Percentiles rank a stretch among this genome's conserved stretches.
Evolutionary conservation across 305 asterid species (phyloP).

Genomic region (Fraxinus baroniana): DNA sequence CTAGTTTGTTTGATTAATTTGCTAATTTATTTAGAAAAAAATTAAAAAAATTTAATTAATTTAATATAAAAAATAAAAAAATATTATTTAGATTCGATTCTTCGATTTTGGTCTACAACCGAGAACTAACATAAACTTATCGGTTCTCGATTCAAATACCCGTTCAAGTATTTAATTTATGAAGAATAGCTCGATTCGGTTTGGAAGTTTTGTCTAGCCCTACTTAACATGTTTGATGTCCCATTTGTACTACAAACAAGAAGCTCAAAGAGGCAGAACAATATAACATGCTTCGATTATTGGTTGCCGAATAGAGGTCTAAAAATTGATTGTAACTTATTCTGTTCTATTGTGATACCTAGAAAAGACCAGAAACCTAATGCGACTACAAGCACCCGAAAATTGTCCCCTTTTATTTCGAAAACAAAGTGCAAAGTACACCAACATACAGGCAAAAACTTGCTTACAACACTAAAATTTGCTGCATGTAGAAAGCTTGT

Average conservation of each 20-base stretch:
- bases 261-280: too few relatives aligned
- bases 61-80: too few relatives aligned
- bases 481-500: conserved; percentile 19
- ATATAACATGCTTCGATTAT: not conserved
- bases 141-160: too few relatives aligned
- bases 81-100: too few relatives aligned
- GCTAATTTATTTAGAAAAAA: too few relatives aligned
- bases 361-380: not conserved
- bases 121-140: too few relatives aligned
- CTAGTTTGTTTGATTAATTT: too few relatives aligned
- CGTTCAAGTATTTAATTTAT: too few relatives aligned
- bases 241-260: not conserved
- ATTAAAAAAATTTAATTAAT: too few relatives aligned
- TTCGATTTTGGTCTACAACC: too few relatives aligned
- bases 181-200: too few relatives aligned
- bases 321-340: not conserved
- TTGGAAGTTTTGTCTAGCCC: too few relatives aligned
- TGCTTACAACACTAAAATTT: conserved; percentile 7
- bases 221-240: not conserved
- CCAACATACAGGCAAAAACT: not conserved
- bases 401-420: conserved; percentile 25
- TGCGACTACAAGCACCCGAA: conserved; percentile 17
- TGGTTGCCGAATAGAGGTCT: not conserved
- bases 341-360: not conserved
- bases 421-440: conserved; percentile 1